Conservation (phyloP, 2,329 filamentous ascomycete genomes). For the Cladophialophora chaetospira region DNA sequence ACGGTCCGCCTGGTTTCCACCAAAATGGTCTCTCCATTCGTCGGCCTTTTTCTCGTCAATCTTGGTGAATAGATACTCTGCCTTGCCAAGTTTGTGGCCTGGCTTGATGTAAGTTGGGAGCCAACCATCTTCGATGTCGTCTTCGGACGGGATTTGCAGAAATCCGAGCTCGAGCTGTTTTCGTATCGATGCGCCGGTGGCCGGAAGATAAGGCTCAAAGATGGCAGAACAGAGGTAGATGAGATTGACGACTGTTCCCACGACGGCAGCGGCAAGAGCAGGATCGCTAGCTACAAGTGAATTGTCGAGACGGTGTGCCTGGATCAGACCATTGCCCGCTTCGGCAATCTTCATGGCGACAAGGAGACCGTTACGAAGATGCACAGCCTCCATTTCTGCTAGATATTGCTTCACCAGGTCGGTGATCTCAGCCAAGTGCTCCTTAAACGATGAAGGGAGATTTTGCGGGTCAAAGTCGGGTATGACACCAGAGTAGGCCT, state of each 20-base stretch:
- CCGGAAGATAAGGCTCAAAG: conserved; percentile 81
- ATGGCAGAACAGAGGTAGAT: conserved; percentile 79
- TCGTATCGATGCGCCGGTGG: conserved; percentile 73
- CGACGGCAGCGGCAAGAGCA: conserved; percentile 61
- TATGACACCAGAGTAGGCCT: conserved; percentile 67
- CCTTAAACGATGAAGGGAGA: conserved; percentile 44
- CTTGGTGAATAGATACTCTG: conserved; percentile 76
- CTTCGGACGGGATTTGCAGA: conserved; percentile 60
- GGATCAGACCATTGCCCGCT: conserved; percentile 61
- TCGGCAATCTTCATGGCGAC: conserved; percentile 60
- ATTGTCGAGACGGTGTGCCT: conserved; percentile 64
- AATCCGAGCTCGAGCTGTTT: conserved; percentile 68
- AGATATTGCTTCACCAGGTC: conserved; percentile 58
- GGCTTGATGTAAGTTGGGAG: conserved; percentile 60
- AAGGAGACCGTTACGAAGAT: conserved; percentile 58
- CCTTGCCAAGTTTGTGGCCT: conserved; percentile 79
- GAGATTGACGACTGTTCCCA: conserved; percentile 81
- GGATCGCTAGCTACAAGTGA: conserved; percentile 61
- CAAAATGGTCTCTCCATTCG: conserved; percentile 78
- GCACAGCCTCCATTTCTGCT: conserved; percentile 60
- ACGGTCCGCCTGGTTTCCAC: conserved; percentile 66
- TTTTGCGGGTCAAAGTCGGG: conserved; percentile 57
- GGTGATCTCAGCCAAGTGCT: conserved; percentile 52
- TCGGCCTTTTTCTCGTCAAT: conserved; percentile 81
- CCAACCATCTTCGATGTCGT: conserved; percentile 61